Base-by-base conservation (phyloP, 2,329 filamentous ascomycete species). In the Fusarium fujikuroi region DNA sequence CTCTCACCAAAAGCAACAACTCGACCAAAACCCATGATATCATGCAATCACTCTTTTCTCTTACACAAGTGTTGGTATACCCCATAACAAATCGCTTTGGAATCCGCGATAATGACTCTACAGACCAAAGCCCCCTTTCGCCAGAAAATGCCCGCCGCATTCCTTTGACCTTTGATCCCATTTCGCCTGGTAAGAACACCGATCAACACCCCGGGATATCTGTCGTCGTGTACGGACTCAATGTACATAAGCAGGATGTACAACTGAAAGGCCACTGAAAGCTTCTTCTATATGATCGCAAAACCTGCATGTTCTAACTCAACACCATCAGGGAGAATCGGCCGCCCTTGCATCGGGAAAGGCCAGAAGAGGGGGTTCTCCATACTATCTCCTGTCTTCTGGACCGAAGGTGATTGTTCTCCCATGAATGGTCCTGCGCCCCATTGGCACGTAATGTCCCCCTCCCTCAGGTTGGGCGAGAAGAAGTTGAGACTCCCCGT, bases 301-400 rank as follows among this genome's bases (percentile, higher is more conserved):
- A 90, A 90, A 0, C 88, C 88, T 5, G 88, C 87, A 36, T 87
- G 83, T 72, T 85, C 81, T 59, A 90, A 74, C 56, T 84, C 81
- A 36, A 82, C 75, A 2, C 87, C 87, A 1, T 78, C 81, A 0
- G 87, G 84, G 34, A 90, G 71, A 64, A 89, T 87, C 7, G 88
- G 88, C 28, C 87, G 83, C 0, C 88, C 88, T 72, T 90, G 88
- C 86, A 89, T 87, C 0, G 88, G 88, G 67, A 90, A 90, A 2
- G 88, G 87, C 88, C 88, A 90, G 73, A 90, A 90, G 4, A 90
- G 79, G 23, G 88, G 88, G 61, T 89, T 89, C 66, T 88, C 85
- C 69, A 85, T 78, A 25, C 75, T 80, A 28, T 84, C 83, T 1
- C 82, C 82, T 12, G 79, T 60, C 42, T 76, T 76, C 54, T 78